Evolutionary conservation across 257 asterid species (phyloP), one percentile per base, ranked within the genome.

Genomic region (Eustoma russellianum): DNA sequence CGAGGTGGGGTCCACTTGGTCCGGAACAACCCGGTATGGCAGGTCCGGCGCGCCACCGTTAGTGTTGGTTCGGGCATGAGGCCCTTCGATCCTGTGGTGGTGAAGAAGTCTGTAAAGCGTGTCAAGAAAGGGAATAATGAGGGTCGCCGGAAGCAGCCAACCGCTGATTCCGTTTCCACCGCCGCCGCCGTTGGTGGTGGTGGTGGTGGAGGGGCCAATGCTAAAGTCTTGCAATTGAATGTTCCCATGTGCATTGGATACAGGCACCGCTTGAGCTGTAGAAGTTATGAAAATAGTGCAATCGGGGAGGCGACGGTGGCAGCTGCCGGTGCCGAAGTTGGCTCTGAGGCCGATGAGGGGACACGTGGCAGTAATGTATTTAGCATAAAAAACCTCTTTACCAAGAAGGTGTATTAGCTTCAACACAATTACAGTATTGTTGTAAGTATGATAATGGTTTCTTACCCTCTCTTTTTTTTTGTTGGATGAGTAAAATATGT

Each of bases 241-340:
- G 94, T 84, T 5, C 96, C 98, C 0, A 82, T 72, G 85, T 90
- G 98, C 46, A 80, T 87, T 13, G 96, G 95, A 1, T 87, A 84
- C 68, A 68, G 94, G 60, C 67, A 72, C 33, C 79, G 80, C 10
- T 70, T 78, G 69, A 73, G 95, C 52, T 91, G 98, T 44, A 65
- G 78, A 45, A 72, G 81, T 14, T 76, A 73, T 16, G 76, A 68
- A 56, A n/a, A n/a, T n/a, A n/a, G n/a, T n/a, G n/a, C n/a, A n/a
- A n/a, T n/a, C n/a, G n/a, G n/a, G n/a, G 68, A 46, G 48, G 66
- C 74, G 15, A 65, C 70, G 1, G 66, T 61, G 4, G 28, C 59
- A 2, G 74, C 60, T 6, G 57, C 50, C 62, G 51, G 43, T 0
- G 57, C 12, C 8, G 50, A 46, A 9, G 46, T 62, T 33, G 64